Conservation (phyloP, 345 rosid genomes). For the Gossypium sturtianum region DNA sequence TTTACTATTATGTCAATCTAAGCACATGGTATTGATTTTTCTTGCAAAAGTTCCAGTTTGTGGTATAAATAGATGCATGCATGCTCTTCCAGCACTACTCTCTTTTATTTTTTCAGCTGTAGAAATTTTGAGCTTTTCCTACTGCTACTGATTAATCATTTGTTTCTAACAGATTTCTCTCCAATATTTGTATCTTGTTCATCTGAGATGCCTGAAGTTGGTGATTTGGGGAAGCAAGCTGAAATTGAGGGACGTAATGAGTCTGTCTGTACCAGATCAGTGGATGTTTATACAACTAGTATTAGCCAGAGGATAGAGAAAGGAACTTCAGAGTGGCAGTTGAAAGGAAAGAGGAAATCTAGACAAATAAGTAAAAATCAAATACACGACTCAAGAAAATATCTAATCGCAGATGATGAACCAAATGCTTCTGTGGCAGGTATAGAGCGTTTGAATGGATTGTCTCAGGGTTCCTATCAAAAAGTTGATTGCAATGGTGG, state of each 20-base stretch:
- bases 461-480: slow-evolving; percentile 25
- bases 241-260: slow-evolving; percentile 48
- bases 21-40: neutral
- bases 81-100: neutral
- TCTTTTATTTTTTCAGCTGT: neutral
- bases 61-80: neutral
- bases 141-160: slow-evolving; percentile 7
- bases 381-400: slow-evolving; percentile 50
- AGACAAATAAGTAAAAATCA: slow-evolving; percentile 64
- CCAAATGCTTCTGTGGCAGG: slow-evolving; percentile 26
- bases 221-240: slow-evolving; percentile 38
- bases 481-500: slow-evolving; percentile 28
- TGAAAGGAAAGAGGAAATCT: slow-evolving; percentile 88
- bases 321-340: slow-evolving; percentile 79
- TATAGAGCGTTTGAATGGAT: slow-evolving; percentile 31
- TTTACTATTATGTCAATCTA: neutral
- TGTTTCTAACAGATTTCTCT: slow-evolving; percentile 41
- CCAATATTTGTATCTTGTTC: slow-evolving; percentile 30
- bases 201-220: slow-evolving; percentile 31
- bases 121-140: neutral
- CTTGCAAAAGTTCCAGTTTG: neutral
- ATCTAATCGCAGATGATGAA: slow-evolving; percentile 37
- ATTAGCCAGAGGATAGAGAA: slow-evolving; percentile 53
- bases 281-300: slow-evolving; percentile 24
- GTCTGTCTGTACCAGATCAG: slow-evolving; percentile 32